Conservation (phyloP, 1,284 basidiomycete genomes). For the Malassezia cuniculi region DNA sequence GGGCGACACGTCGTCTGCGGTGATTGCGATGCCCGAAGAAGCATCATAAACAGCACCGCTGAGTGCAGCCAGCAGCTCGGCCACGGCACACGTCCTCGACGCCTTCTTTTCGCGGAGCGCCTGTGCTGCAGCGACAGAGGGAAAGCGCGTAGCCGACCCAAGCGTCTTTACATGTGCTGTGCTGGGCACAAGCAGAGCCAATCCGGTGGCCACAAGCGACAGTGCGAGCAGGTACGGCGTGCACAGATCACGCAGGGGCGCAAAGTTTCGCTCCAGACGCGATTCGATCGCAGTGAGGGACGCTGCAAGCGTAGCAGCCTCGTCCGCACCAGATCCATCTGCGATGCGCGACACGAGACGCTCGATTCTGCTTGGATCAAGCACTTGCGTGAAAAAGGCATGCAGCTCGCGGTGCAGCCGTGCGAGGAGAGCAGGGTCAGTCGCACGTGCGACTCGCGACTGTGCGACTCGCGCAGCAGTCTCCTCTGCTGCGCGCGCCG, state of each 20-base stretch:
- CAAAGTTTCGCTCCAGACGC: conserved; percentile 47
- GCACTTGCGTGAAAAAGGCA: conserved; percentile 26
- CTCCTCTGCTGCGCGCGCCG: conserved; percentile 22
- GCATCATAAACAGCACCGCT: conserved; percentile 51
- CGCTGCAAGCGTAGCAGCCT: conserved; percentile 41
- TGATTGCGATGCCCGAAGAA: no score
- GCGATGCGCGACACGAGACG: conserved; percentile 32
- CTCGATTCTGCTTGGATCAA: conserved; percentile 22
- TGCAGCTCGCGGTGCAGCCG: conserved; percentile 68
- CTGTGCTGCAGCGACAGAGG: conserved; percentile 1
- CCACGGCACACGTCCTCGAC: conserved; percentile 1
- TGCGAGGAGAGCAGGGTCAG: conserved; percentile 55
- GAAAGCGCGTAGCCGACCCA: conserved; percentile 2
- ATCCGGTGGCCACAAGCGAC: conserved; percentile 60
- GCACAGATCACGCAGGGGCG: conserved; percentile 57
- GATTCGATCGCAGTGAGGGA: conserved; percentile 47
- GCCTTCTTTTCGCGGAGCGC: background rate
- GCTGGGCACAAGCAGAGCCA: conserved; percentile 52
- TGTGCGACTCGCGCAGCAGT: background rate
- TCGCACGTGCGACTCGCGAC: conserved; percentile 10
- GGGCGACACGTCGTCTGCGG: conserved; percentile 24
- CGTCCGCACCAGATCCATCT: conserved; percentile 13
- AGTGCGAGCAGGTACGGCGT: conserved; percentile 56
- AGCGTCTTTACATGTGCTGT: no score
- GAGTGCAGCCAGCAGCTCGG: conserved; percentile 34